Base-by-base conservation (phyloP, 805 yeast genomes). In the Hanseniaspora vineae region DNA sequence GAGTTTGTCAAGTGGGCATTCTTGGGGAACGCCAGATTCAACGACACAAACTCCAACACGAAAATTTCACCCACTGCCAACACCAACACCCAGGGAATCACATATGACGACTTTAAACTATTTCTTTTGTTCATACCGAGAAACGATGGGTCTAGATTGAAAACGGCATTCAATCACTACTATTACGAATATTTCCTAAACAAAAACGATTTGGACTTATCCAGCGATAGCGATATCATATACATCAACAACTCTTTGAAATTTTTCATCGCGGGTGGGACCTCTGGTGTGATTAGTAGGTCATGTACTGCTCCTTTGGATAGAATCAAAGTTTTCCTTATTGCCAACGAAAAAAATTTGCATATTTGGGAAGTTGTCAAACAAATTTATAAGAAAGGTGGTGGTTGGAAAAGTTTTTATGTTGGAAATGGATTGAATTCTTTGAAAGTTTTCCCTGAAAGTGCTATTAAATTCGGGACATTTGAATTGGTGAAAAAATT, bases 231-330 rank as follows among this genome's bases (percentile, higher is more conserved):
- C 62, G 97, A 90, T 65, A 87, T 89, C 51, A 81, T 94, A 0
- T 72, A 90, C 35, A 80, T 82, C 42, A 80, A 78, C 59, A 95
- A 86, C 52, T 74, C 84, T 46, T 66, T 84, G 45, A 79, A 83
- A 59, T 92, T 78, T 64, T 92, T 92, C 59, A 66, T 89, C 33
- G 95, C 96, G 1, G 98, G 98, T 39, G 98, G 98, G 0, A 64
- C 89, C 18, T 84, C 96, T 1, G 98, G 98, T 1, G 98, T 90
- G 2, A 83, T 92, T 3, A 87, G 96, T 13, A 78, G 98, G 66
- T 88, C 97, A 0, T 83, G 92, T 56, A 92, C 98, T 0, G 98
- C 97, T 0, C 98, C 98, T 11, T 85, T 92, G 53, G 98, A 92
- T 64, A 76, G 98, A 61, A 77, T 92, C 19, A 92, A 92, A 62